phyloP scores from a whole-genome alignment of 768 basidiomycete species.

The Boletus bicolor region DNA sequence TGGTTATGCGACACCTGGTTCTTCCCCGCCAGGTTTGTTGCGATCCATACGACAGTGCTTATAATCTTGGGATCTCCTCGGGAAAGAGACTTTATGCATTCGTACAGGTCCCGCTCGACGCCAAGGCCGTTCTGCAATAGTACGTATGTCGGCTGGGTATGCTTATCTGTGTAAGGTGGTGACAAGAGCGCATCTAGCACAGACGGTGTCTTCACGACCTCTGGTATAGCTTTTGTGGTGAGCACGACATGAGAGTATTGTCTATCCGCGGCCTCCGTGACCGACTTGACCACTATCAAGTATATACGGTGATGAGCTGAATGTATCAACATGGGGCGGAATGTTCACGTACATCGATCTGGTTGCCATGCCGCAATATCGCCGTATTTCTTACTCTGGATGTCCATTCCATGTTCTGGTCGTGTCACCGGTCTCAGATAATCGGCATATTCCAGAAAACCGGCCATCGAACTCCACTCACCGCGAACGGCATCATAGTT shows the following conservation, averaged over 20 bases:
- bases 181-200: conserved; percentile 57
- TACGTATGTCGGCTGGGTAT: conserved; percentile 56
- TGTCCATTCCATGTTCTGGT: conserved; percentile 50
- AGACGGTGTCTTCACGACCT: conserved; percentile 52
- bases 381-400: conserved; percentile 61
- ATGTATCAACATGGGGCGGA: background rate
- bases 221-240: conserved; percentile 70
- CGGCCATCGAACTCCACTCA: conserved; percentile 18
- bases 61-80: conserved; percentile 49
- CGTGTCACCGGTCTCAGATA: background rate
- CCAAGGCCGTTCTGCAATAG: conserved; percentile 71
- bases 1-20: conserved; percentile 50
- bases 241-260: conserved; percentile 64
- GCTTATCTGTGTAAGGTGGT: conserved; percentile 41
- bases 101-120: conserved; percentile 58
- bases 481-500: conserved; percentile 59
- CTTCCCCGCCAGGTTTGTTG: conserved; percentile 43
- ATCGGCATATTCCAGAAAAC: background rate
- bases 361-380: conserved; percentile 57
- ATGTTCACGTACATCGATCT: conserved; percentile 45
- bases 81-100: conserved; percentile 42
- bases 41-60: conserved; percentile 53
- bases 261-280: conserved; percentile 57
- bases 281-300: conserved; percentile 52
- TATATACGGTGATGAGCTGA: background rate